Base-by-base conservation (phyloP, 192 early-diverging fungal species). In the Coemansia sp. region DNA sequence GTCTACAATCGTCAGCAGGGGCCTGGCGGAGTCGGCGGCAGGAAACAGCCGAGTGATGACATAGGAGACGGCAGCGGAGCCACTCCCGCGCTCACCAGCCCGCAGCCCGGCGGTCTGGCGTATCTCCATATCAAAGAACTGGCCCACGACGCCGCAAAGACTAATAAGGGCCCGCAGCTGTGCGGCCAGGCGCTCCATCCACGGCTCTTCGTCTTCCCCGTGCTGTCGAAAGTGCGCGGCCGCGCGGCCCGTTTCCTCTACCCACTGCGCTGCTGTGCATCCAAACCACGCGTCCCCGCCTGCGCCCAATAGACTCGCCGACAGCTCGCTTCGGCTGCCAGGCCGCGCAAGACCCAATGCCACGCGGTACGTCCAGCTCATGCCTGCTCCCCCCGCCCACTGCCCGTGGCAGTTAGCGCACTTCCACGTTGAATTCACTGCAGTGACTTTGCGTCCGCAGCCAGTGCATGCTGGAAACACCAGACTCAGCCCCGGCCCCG, bases 311-410 rank as follows among this genome's bases (percentile, higher is more conserved):
- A 58, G 43, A 8, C 59, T 50, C 18, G 34, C 42, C 0, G 27
- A 18, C 14, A 43, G 22, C 55, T 52, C 60, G 11, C 27, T 43
- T 18, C 11, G 10, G 15, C 18, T 51, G 4, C 29, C 15, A 10
- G 39, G 22, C 31, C 45, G 27, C 34, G 5, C 37, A 30, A 51
- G 55, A 52, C 8, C 15, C 19, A 52, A 19, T 4, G 26, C 41
- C 6, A 61, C 21, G 14, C 65, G 53, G 45, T 69, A 69, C 3
- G 59, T 69, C 67, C 67, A 69, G 10, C n/a, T 26, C 23, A 67
- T 31, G 37, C n/a, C n/a, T n/a, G n/a, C 41, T 49, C 8, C 9
- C 13, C 41, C 15, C 9, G 21, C n/a, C 17, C 8, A 63, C 32
- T 33, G 30, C 4, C 21, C 1, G 4, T 30, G 37, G 50, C 67